Conservation (phyloP, 306 rosid species). For the Canavalia gladiata region DNA sequence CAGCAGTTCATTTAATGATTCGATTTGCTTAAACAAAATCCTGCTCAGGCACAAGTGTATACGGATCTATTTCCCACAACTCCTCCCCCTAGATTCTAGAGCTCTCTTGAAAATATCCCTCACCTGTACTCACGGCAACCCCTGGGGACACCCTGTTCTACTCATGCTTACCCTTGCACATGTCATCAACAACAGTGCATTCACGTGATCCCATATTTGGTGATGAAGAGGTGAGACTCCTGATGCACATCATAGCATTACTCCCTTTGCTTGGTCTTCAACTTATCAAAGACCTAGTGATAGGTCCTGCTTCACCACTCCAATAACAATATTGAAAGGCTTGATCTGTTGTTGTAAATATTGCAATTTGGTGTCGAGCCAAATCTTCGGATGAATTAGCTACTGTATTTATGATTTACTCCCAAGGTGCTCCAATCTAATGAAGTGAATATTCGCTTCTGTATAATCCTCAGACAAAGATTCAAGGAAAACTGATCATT, state of each 20-base stretch:
- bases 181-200: slow-evolving; percentile 70
- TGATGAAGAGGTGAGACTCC: slow-evolving; percentile 86
- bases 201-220: slow-evolving; percentile 98
- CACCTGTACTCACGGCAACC: too few relatives aligned
- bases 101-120: too few relatives aligned
- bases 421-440: slow-evolving; percentile 59
- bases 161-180: too few relatives aligned
- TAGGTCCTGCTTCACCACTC: slow-evolving; percentile 89
- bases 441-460: too few relatives aligned
- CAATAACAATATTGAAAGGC: slow-evolving; percentile 92
- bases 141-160: too few relatives aligned
- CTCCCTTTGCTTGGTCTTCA: slow-evolving; percentile 99
- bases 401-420: slow-evolving; percentile 82
- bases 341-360: slow-evolving; percentile 89
- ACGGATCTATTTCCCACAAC: too few relatives aligned
- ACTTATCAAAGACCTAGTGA: slow-evolving; percentile 79
- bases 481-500: too few relatives aligned
- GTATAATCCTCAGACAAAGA: too few relatives aligned
- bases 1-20: too few relatives aligned
- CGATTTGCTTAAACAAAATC: too few relatives aligned
- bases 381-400: slow-evolving; percentile 91
- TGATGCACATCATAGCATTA: slow-evolving; percentile 97
- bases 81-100: too few relatives aligned
- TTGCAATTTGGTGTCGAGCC: slow-evolving; percentile 93
- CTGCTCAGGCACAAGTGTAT: too few relatives aligned